A percentile compares a stretch with the other conserved stretches of the same genome.
Conservation (phyloP, 345 rosid genomes). For the Geranium brycei region DNA sequence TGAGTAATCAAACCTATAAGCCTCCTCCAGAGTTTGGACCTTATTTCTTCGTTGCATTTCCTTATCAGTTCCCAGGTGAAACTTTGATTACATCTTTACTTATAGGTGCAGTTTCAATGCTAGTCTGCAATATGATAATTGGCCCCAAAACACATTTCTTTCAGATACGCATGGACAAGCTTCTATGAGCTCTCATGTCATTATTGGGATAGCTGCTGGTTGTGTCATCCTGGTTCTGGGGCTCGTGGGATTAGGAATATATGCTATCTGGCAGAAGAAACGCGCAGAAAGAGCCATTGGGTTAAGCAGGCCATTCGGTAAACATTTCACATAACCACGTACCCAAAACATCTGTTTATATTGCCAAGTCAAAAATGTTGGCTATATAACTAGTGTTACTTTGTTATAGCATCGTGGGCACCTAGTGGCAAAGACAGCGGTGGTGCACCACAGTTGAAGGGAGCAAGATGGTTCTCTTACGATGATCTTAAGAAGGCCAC, state of each 20-base stretch:
- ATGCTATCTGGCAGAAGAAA: conserved; percentile 80
- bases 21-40: conserved; percentile 83
- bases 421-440: conserved; percentile 79
- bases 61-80: conserved; percentile 78
- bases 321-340: conserved; percentile 5
- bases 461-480: conserved; percentile 88
- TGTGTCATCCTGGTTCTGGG: conserved; percentile 41
- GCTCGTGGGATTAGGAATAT: conserved; percentile 52
- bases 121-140: neutral
- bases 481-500: conserved; percentile 86
- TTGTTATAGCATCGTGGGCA: conserved; percentile 71
- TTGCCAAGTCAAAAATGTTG: neutral
- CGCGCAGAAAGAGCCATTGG: conserved; percentile 91
- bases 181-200: conserved; percentile 29
- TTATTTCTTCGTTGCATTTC: conserved; percentile 70
- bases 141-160: conserved; percentile 9
- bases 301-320: conserved; percentile 80
- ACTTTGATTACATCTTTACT: neutral
- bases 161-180: conserved; percentile 35
- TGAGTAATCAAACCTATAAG: conserved; percentile 78
- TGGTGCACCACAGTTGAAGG: conserved; percentile 82
- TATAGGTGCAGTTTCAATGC: neutral
- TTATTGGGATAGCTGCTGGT: conserved; percentile 38
- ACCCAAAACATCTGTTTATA: neutral
- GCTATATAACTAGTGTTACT: neutral